Evolutionary conservation across 176 grass and related monocot genomes (phyloP).

Genomic region (Triticum urartu): DNA sequence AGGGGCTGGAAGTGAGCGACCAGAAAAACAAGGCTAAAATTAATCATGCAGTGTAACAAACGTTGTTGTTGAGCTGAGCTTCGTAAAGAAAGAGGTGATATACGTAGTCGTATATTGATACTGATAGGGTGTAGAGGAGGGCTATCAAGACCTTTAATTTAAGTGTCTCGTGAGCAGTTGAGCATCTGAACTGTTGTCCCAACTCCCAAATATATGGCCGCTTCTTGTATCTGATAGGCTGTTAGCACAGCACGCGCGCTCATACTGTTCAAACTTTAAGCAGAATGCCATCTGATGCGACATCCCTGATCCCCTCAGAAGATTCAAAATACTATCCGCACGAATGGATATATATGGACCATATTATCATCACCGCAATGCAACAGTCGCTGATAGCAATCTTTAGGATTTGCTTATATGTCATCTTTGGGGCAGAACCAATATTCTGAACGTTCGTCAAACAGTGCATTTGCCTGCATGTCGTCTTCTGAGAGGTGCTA

Average conservation of each 20-base stretch:
- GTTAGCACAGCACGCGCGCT: not conserved
- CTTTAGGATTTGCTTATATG: not conserved
- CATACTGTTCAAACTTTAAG: not conserved
- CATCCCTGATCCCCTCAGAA: not conserved
- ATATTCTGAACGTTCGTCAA: not conserved
- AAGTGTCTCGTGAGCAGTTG: not conserved
- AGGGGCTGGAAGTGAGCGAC: too few species aligned
- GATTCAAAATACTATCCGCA: not conserved
- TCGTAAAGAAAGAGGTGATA: too few species aligned
- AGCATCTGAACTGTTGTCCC: too few species aligned
- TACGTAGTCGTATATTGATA: too few species aligned
- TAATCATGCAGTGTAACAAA: too few species aligned
- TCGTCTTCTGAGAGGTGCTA: not conserved
- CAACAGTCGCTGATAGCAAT: not conserved
- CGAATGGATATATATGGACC: not conserved
- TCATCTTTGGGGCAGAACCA: not conserved
- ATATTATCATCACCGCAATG: too few species aligned
- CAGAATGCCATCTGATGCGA: too few species aligned
- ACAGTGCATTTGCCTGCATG: not conserved
- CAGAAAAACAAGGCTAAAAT: too few species aligned
- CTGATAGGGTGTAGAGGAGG: not conserved
- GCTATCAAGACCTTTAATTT: not conserved
- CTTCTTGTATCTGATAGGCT: not conserved
- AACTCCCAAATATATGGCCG: not conserved
- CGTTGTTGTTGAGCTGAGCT: too few species aligned